Evolutionary conservation across 495 filamentous ascomycete species (phyloP), one percentile per base, ranked within the genome.

Genomic region (Lindgomyces ingoldianus): DNA sequence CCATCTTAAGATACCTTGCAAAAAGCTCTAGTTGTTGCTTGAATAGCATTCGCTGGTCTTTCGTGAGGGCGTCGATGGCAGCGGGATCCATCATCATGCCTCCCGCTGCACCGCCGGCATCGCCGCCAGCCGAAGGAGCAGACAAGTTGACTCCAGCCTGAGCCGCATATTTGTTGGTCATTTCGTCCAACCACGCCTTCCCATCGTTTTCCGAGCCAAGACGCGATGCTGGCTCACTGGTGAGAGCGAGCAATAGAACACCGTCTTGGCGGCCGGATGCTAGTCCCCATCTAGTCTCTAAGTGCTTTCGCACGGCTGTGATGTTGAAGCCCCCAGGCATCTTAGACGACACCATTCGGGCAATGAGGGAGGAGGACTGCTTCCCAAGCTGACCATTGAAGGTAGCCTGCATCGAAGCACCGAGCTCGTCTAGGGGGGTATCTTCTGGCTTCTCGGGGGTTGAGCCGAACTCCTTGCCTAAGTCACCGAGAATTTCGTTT

Each of bases 241-340:
- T 98, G 57, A 98, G 85, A 48, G 90, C 92, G 33, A 97, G 81
- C 45, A 97, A 79, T 48, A 98, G 82, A 16, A 89, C 91, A 64
- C 92, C 91, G 74, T 98, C 95, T 74, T 99, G 94, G 68, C 95
- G 83, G 22, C 95, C 95, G 30, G 88, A 74, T 3, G 81, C 91
- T 56, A 99, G 78, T 33, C 94, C 95, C 91, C 92, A 99, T 73
- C 91, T 82, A 4, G 92, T 93, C 78, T 96, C 91, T 22, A 99
- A 75, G 70, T 98, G 94, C 79, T 99, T 98, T 50, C 93, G 84
- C 12, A 94, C 91, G 1, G 88, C 82, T 68, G 93, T 96, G 73
- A 98, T 98, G 74, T 98, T 99, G 83, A 98, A 99, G 50, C 94
- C 94, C 72, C 93, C 95, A 30, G 94, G 95, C 94, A 99, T 98